Percentiles rank a stretch among this genome's conserved stretches.
Conservation (phyloP, 768 basidiomycete genomes). For the Tricholoma matsutake region DNA sequence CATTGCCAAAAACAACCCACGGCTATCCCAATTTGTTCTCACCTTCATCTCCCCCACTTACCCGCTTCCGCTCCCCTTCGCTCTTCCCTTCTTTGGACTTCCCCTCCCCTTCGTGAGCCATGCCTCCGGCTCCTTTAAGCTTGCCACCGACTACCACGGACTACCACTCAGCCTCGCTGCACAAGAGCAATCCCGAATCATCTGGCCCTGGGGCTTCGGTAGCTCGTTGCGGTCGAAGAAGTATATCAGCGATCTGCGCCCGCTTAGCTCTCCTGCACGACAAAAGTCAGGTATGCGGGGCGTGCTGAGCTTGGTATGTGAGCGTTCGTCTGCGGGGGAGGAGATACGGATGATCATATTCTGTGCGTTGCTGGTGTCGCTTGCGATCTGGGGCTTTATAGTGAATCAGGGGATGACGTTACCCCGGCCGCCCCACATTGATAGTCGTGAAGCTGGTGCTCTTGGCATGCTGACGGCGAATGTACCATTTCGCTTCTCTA, state of each 20-base stretch:
- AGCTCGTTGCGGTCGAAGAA: constrained; percentile 33
- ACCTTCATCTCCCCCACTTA: constrained; percentile 58
- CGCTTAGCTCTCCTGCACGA: constrained; percentile 32
- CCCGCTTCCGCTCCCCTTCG: constrained; percentile 47
- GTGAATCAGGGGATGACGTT: constrained; percentile 10
- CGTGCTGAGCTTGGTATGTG: constrained; percentile 45
- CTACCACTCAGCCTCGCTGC: constrained; percentile 54
- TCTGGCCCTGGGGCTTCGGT: constrained; percentile 51
- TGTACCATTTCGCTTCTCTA: constrained; percentile 6
- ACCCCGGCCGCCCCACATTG: neutral
- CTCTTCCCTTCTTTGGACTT: constrained; percentile 32
- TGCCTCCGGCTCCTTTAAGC: constrained; percentile 53
- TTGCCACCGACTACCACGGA: constrained; percentile 61
- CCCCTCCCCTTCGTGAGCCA: constrained; percentile 42
- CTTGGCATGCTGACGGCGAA: neutral
- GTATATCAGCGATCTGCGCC: constrained; percentile 40
- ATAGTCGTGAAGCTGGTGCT: neutral
- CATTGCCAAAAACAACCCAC: constrained; percentile 65
- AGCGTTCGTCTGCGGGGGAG: constrained; percentile 63
- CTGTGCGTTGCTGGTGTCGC: constrained; percentile 43
- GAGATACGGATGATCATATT: constrained; percentile 62
- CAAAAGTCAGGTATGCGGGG: constrained; percentile 40
- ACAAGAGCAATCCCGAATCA: constrained; percentile 42
- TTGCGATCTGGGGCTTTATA: constrained; percentile 50
- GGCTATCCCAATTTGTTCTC: constrained; percentile 59